Evolutionary conservation across 2,329 filamentous ascomycete species (phyloP), one percentile per base, ranked within the genome.

Genomic region (Cordyceps cateniannulata): DNA sequence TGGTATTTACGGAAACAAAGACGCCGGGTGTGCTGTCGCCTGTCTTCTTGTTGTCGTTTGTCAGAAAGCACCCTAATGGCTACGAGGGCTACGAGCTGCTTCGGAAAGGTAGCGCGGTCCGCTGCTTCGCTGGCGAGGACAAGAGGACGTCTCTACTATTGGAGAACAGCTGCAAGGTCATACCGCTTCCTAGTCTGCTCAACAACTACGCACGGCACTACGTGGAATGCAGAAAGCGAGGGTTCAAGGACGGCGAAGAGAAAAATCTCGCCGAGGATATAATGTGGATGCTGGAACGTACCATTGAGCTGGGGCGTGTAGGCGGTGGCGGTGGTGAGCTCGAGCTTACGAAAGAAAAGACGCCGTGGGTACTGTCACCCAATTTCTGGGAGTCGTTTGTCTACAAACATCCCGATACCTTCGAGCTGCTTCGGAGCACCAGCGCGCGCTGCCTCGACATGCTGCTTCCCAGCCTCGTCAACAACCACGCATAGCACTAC

Each of bases 101-200:
- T n/a, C n/a, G n/a, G n/a, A n/a, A n/a, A n/a, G n/a, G n/a, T n/a
- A n/a, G n/a, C n/a, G n/a, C n/a, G n/a, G n/a, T n/a, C n/a, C n/a
- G n/a, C 45, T 62, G 3, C 9, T 63, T 65, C 24, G 64, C 40
- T 27, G 59, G 55, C 1, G 14, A 35, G 22, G 1, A 6, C 56
- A n/a, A n/a, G n/a, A n/a, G n/a, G n/a, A n/a, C n/a, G n/a, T n/a
- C n/a, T n/a, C n/a, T n/a, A n/a, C n/a, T n/a, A n/a, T n/a, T n/a
- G n/a, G 10, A 5, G 2, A 6, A 57, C 64, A 12, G 62, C 29
- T 66, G 68, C 8, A 56, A 62, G 29, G 68, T 77, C 9, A 67
- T 77, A n/a, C 68, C 69, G 2, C 69, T 77, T 38, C 66, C 71
- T 3, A 67, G 67, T 38, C 62, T 78, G 25, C 67, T 75, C 1